A percentile compares a stretch with the other conserved stretches of the same genome.
phyloP scores from a whole-genome alignment of 306 rosid species.

The Prunus kanzakura region DNA sequence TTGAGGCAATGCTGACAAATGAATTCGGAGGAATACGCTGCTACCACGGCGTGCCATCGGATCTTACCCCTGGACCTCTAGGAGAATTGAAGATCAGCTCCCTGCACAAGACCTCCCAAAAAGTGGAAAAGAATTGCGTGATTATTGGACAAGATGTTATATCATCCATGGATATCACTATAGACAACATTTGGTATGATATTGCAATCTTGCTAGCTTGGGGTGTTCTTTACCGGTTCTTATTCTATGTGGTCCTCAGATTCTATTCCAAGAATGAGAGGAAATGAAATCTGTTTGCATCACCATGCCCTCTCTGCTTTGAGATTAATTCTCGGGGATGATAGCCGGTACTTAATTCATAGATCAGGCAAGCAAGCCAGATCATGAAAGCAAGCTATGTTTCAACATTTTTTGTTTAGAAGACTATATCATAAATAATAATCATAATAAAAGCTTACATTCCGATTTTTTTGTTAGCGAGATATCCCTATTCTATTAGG shows the following conservation, averaged over 20 bases:
- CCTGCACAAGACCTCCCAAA: conserved; percentile 14
- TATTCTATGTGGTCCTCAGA: conserved; percentile 83
- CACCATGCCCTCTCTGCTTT: not conserved
- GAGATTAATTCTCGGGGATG: not conserved
- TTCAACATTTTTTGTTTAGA: not conserved
- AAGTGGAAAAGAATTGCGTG: conserved; percentile 21
- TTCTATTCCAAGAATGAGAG: conserved; percentile 88
- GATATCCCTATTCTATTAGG: too few relatives aligned
- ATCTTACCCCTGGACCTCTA: conserved; percentile 67
- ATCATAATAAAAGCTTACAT: not conserved
- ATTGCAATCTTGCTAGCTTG: conserved; percentile 71
- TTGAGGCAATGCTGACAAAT: conserved; percentile 73
- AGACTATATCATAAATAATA: not conserved
- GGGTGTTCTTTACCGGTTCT: conserved; percentile 79
- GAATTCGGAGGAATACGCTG: conserved; percentile 65
- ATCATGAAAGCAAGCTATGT: not conserved
- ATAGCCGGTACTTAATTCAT: not conserved
- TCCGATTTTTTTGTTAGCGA: too few relatives aligned
- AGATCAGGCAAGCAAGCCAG: not conserved
- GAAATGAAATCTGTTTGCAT: conserved; percentile 34
- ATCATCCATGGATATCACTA: conserved; percentile 51
- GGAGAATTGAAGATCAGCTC: conserved; percentile 43
- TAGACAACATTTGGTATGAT: conserved; percentile 50
- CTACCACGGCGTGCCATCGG: conserved; percentile 46
- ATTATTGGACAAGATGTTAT: conserved; percentile 69